Base-by-base conservation (phyloP, 2,329 filamentous ascomycete genomes). In the Daldinia sp. region DNA sequence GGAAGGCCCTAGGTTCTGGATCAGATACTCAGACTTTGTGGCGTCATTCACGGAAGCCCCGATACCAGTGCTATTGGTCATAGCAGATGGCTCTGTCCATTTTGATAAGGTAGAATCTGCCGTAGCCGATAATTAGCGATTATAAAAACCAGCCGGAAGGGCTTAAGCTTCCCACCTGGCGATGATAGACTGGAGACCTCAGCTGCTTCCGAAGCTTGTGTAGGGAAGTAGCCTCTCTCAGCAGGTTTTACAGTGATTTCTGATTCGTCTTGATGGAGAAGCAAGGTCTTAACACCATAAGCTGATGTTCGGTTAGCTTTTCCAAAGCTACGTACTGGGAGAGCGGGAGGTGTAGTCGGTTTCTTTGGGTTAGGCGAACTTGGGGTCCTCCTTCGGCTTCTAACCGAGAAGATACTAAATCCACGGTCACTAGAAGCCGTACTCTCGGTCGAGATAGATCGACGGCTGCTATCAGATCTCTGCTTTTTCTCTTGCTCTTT, bases 71-170 rank as follows among this genome's bases (percentile, higher is more conserved):
- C 73, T 74, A 13, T 74, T 73, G 9, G 70, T 73, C 30, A 68
- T 63, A 37, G 71, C 68, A n/a, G 76, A 74, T 37, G 68, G 70
- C 15, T 79, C 76, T 17, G 81, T 82, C 74, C 79, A 78, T 66
- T 76, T 80, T 0, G 82, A 83, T 29, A 81, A 71, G 2, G 79
- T 76, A 3, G 82, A 83, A 52, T 82, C 82, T 76, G 60, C 43
- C 9, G 63, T 43, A 21, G 41, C 62, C 63, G 51, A 52, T 3
- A 67, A 45, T 73, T 54, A 63, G 61, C 68, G 19, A 23, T 7
- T 7, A 19, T 51, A 2, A 30, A 29, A 51, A 49, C 56, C 19
- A 25, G 15, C 2, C 13, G 2, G 39, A 25, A 15, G 49, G 21
- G n/a, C 23, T 17, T 23, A 25, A 17, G 13, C 6, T 17, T 58